Evolutionary conservation across 1,284 basidiomycete species (phyloP).

Genomic region (Cutaneotrichosporon cyanovorans): DNA sequence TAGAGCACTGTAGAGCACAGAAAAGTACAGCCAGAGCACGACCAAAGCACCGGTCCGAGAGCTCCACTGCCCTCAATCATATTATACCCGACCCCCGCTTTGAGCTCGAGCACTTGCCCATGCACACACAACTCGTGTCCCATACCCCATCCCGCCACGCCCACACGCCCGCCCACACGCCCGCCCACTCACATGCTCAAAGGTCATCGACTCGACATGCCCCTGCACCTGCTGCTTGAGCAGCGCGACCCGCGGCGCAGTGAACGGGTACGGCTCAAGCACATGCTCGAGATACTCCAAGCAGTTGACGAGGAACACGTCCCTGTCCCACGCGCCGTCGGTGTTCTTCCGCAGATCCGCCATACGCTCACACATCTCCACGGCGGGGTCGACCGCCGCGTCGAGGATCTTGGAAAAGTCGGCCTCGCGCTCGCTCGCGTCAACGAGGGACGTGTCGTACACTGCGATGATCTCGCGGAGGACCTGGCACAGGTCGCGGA

Average conservation of each 20-base stretch:
- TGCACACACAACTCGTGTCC: not conserved
- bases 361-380: constrained; percentile 64
- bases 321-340: constrained; percentile 61
- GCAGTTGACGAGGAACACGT: constrained; percentile 77
- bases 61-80: too few relatives aligned
- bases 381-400: constrained; percentile 70
- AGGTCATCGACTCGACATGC: constrained; percentile 59
- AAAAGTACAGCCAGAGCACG: too few relatives aligned
- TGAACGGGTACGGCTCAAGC: constrained; percentile 66
- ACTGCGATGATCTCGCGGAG: constrained; percentile 81
- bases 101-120: not conserved
- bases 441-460: constrained; percentile 70
- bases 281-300: constrained; percentile 68
- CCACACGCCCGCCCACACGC: not conserved
- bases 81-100: too few relatives aligned
- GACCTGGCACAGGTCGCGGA: constrained; percentile 73
- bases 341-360: constrained; percentile 52
- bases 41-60: too few relatives aligned
- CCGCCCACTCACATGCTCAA: constrained; percentile 80
- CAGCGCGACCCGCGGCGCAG: constrained; percentile 54
- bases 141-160: not conserved
- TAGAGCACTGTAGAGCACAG: too few relatives aligned
- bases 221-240: constrained; percentile 60
- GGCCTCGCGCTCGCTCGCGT: constrained; percentile 41
- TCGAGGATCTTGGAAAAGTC: constrained; percentile 68